phyloP scores from a whole-genome alignment of 1,284 basidiomycete genomes.

The Ceratobasidium sp. region DNA sequence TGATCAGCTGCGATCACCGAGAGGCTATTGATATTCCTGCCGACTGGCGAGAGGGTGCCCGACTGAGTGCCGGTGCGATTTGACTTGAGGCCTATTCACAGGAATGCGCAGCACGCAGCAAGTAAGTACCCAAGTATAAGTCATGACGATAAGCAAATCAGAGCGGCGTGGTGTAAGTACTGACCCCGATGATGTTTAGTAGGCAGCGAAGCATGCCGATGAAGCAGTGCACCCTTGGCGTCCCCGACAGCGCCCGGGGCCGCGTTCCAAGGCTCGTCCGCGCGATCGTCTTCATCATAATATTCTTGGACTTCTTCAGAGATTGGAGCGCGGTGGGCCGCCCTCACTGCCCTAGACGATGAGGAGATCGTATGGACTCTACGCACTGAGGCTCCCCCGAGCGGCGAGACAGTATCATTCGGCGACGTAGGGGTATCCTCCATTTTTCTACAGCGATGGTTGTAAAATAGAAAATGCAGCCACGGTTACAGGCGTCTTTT shows the following conservation, averaged over 20 bases:
- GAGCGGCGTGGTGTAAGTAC: constrained; percentile 53
- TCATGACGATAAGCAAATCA: constrained; percentile 51
- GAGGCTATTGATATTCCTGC: constrained; percentile 78
- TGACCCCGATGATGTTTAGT: constrained; percentile 82
- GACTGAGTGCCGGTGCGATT: constrained; percentile 64
- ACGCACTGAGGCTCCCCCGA: constrained; percentile 62
- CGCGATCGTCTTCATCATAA: constrained; percentile 80
- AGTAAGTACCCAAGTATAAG: constrained; percentile 52
- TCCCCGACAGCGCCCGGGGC: constrained; percentile 83
- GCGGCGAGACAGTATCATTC: constrained; percentile 39
- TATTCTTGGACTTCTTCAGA: constrained; percentile 76
- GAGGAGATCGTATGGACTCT: constrained; percentile 86
- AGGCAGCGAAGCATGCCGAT: constrained; percentile 83
- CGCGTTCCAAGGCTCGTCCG: constrained; percentile 75
- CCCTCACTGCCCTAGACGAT: constrained; percentile 73
- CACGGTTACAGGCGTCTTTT: constrained; percentile 7
- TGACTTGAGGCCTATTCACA: constrained; percentile 60
- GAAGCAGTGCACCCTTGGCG: constrained; percentile 77
- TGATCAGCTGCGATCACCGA: constrained; percentile 72
- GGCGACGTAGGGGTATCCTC: constrained; percentile 33
- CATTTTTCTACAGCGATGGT: constrained; percentile 30
- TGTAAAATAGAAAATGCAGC: constrained; percentile 27
- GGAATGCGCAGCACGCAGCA: constrained; percentile 47
- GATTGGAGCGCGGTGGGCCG: constrained; percentile 71
- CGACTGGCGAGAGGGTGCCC: constrained; percentile 71